phyloP scores from a whole-genome alignment of 441 rosid genomes.

The Codiaeum variegatum region DNA sequence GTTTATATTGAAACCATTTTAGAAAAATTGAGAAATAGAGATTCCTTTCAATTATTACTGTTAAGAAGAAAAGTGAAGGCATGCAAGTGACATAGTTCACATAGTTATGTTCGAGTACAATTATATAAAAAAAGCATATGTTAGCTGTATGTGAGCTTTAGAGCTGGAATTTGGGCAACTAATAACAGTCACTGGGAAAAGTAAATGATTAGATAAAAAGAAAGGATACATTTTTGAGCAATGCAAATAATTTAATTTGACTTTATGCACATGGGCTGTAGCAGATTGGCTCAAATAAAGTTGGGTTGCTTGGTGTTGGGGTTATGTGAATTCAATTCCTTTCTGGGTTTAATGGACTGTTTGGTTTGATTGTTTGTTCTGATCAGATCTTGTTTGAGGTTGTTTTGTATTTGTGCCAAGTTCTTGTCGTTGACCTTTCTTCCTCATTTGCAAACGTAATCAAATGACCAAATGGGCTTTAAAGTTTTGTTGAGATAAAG shows the following conservation, averaged over 20 bases:
- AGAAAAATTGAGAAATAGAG: conserved; percentile 16
- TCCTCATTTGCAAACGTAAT: not conserved
- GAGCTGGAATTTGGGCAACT: conserved; percentile 43
- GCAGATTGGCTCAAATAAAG: conserved; percentile 33
- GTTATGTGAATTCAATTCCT: conserved; percentile 33
- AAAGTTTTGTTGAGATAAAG: conserved; percentile 9
- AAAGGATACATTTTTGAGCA: conserved; percentile 9
- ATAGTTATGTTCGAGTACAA: conserved; percentile 13
- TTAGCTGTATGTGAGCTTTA: conserved; percentile 36
- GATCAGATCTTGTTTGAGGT: not conserved
- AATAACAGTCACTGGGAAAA: conserved; percentile 26
- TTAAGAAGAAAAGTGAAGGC: conserved; percentile 15
- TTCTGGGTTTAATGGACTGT: conserved; percentile 17
- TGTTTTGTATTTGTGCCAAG: not conserved
- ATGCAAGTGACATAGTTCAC: conserved; percentile 28
- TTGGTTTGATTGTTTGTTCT: conserved; percentile 4
- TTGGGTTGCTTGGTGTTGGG: conserved; percentile 38
- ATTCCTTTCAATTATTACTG: conserved; percentile 28
- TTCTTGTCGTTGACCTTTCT: conserved; percentile 1
- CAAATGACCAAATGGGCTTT: not conserved
- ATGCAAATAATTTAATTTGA: conserved; percentile 18
- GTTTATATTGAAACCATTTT: conserved; percentile 18
- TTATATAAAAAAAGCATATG: conserved; percentile 21
- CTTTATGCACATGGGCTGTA: conserved; percentile 54
- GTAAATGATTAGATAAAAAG: conserved; percentile 15